Evolutionary conservation across 2,329 filamentous ascomycete genomes (phyloP).

Genomic region (Fusarium annulatum): DNA sequence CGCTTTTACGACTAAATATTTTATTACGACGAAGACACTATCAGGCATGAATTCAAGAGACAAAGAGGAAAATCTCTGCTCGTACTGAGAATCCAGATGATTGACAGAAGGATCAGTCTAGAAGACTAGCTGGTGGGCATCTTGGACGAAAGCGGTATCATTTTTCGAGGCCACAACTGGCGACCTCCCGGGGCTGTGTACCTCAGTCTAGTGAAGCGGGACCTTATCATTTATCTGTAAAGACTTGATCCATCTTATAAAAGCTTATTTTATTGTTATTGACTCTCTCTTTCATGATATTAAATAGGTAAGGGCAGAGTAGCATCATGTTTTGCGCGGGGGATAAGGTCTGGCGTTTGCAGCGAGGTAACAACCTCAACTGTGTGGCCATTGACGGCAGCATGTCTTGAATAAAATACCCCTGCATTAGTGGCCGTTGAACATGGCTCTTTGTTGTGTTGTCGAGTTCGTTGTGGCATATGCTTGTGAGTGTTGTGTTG

Average conservation of each 20-base stretch:
- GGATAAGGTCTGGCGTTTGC: background rate
- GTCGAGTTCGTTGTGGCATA: background rate
- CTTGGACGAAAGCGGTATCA: conserved; percentile 20
- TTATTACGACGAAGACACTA: background rate
- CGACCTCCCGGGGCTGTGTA: conserved; percentile 5
- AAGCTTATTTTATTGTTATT: background rate
- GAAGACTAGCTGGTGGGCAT: background rate
- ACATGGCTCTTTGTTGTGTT: background rate
- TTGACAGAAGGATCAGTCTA: background rate
- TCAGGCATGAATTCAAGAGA: background rate
- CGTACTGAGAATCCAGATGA: background rate
- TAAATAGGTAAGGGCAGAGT: background rate
- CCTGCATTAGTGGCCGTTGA: background rate
- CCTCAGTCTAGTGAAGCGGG: background rate
- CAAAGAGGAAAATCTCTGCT: background rate
- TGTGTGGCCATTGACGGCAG: no score
- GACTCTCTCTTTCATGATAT: background rate
- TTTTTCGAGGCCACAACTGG: conserved; percentile 16
- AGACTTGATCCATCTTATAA: background rate
- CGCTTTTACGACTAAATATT: conserved; percentile 18
- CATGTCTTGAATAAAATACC: background rate
- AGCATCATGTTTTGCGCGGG: background rate
- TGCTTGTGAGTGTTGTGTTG: background rate
- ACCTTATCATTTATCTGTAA: background rate
- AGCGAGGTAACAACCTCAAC: background rate